Evolutionary conservation across 2,329 filamentous ascomycete genomes (phyloP), one percentile per base, ranked within the genome.

Genomic region (Tolypocladium ophioglossoides): DNA sequence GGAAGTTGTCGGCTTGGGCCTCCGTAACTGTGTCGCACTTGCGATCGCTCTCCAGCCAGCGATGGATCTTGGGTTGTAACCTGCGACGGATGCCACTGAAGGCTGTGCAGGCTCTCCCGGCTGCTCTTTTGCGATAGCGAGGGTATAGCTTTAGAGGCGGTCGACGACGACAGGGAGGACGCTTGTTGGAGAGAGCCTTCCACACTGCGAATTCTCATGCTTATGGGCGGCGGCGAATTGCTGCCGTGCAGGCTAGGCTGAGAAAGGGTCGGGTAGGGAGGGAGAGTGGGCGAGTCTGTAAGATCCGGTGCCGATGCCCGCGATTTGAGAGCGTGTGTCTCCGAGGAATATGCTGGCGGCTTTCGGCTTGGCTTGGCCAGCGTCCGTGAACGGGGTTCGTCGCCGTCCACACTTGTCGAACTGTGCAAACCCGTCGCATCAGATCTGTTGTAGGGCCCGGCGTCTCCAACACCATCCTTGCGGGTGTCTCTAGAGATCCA

Each of bases 181-280:
- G 55, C 6, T 40, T 62, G 56, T 5, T 57, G 54, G 12, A 55
- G 58, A 3, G 62, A 44, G 20, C 58, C 57, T 44, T 63, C 69
- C 14, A 57, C 64, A 34, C 68, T 72, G 30, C 72, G 68, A 4
- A 70, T 74, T n/a, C 66, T 66, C 64, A 76, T 70, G 59, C 71
- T 76, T 32, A 75, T 67, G 0, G 74, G 72, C 1, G 72, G 66
- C 0, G 69, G 67, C 0, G 70, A 68, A 52, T 61, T 71, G 11
- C 66, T 60, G 54, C 64, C 68, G 41, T 62, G 16, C 9, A 39
- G 39, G 7, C 7, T 20, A 22, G 50, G 6, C n/a, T 6, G n/a
- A 35, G 39, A 10, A 64, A 22, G 59, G 53, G 14, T 62, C 55
- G 39, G 62, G 55, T 30, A 57, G 11, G 49, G 32, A 18, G 54